Evolutionary conservation across 148 eudicot species (phyloP).

Genomic region (Silene uniflora): DNA sequence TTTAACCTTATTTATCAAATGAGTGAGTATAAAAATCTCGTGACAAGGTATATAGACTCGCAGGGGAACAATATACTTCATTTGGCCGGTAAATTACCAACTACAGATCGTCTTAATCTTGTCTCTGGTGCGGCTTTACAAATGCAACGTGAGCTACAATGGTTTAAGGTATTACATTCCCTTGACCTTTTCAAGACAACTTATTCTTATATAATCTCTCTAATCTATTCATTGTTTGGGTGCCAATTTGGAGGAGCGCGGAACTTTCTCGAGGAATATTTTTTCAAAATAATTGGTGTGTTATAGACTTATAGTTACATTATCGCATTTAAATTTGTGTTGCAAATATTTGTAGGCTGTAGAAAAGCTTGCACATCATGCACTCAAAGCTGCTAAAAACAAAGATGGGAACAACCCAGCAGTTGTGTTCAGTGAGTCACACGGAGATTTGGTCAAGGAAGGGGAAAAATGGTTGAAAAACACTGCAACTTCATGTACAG

Average conservation of each 20-base stretch:
- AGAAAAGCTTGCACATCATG: constrained; percentile 20
- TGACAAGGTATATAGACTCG: constrained; percentile 23
- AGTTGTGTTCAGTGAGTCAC: constrained; percentile 18
- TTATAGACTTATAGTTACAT: no score
- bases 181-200: background rate
- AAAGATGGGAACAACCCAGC: constrained; percentile 9
- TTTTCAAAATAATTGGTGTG: no score
- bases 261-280: no score
- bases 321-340: no score
- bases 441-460: constrained; percentile 20
- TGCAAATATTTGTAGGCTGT: constrained; percentile 12
- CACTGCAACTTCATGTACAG: constrained; percentile 25
- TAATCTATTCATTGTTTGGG: no score
- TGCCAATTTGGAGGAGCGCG: no score
- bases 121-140: constrained; percentile 30
- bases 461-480: constrained; percentile 32
- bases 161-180: constrained; percentile 28
- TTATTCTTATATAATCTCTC: no score
- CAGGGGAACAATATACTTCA: constrained; percentile 29
- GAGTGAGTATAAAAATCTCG: constrained; percentile 22
- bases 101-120: constrained; percentile 24
- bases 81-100: constrained; percentile 27
- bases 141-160: constrained; percentile 31
- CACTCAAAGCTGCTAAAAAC: constrained; percentile 19
- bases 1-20: constrained; percentile 33